Evolutionary conservation across 345 rosid genomes (phyloP).

Genomic region (Ceriops tagal): DNA sequence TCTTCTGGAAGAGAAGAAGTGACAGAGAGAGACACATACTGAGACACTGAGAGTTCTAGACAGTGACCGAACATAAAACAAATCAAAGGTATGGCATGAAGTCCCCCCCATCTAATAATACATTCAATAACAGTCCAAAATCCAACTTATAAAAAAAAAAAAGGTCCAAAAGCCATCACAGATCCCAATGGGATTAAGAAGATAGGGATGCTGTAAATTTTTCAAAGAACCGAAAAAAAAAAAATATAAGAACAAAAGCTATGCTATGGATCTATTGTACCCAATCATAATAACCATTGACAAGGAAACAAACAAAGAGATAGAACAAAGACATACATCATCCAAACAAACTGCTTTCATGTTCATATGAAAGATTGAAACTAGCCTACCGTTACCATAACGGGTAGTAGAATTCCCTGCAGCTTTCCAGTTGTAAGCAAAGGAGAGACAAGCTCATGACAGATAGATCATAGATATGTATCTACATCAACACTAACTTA

Average conservation of each 20-base stretch:
- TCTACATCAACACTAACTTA: constrained; percentile 2
- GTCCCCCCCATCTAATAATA: background rate
- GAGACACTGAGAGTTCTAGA: constrained; percentile 36
- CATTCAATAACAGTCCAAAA: constrained; percentile 17
- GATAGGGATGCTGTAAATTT: background rate
- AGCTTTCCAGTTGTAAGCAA: constrained; percentile 16
- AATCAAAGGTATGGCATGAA: constrained; percentile 37
- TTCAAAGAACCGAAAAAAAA: background rate
- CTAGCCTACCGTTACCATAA: constrained; percentile 18
- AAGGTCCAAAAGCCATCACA: constrained; percentile 29
- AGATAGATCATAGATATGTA: background rate
- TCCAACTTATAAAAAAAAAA: too few species aligned
- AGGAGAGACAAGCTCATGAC: background rate
- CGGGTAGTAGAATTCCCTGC: constrained; percentile 13
- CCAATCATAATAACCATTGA: too few species aligned
- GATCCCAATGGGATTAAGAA: constrained; percentile 45
- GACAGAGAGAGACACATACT: constrained; percentile 20
- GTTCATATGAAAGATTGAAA: background rate
- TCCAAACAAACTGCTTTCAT: background rate
- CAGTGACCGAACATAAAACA: constrained; percentile 43
- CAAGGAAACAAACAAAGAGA: too few species aligned
- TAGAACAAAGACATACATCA: background rate
- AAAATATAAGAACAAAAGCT: background rate
- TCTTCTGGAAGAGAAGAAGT: constrained; percentile 14
- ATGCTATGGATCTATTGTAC: too few species aligned